A percentile compares a stretch with the other conserved stretches of the same genome.
Conservation (phyloP, 257 asterid genomes). For the Solanum ossicruentum region DNA sequence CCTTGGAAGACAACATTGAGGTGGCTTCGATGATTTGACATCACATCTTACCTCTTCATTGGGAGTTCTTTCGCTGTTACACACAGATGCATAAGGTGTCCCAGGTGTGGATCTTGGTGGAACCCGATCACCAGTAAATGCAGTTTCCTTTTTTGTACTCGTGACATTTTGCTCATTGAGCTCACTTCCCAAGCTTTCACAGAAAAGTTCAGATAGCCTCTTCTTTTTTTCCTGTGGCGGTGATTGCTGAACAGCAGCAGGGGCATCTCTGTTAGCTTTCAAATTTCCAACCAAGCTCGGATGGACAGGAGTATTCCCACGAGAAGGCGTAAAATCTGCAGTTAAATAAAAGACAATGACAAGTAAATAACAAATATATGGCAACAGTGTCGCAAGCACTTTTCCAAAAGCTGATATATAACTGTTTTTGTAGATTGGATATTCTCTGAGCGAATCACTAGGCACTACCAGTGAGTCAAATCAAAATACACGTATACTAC, state of each 20-base stretch:
- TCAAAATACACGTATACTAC: not conserved
- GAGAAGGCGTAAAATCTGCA: constrained; percentile 69
- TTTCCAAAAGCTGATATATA: not conserved
- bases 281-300: constrained; percentile 20
- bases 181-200: constrained; percentile 21
- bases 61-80: constrained; percentile 21
- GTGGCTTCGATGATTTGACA: constrained; percentile 16
- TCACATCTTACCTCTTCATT: not conserved
- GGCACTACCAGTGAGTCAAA: not conserved
- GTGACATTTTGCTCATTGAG: constrained; percentile 6
- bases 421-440: not conserved
- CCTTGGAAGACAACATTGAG: constrained; percentile 60
- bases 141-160: not conserved
- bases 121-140: not conserved
- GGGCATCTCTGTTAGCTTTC: not conserved
- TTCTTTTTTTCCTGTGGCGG: constrained; percentile 44
- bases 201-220: constrained; percentile 51
- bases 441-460: not conserved
- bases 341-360: not conserved
- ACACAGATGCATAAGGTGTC: constrained; percentile 17
- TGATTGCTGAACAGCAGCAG: not conserved
- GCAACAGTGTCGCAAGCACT: not conserved
- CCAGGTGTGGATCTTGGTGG: constrained; percentile 13
- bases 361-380: not conserved
- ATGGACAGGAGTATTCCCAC: constrained; percentile 67